phyloP scores from a whole-genome alignment of 371 early-diverging fungal species.

The Rhizomucor pusillus region DNA sequence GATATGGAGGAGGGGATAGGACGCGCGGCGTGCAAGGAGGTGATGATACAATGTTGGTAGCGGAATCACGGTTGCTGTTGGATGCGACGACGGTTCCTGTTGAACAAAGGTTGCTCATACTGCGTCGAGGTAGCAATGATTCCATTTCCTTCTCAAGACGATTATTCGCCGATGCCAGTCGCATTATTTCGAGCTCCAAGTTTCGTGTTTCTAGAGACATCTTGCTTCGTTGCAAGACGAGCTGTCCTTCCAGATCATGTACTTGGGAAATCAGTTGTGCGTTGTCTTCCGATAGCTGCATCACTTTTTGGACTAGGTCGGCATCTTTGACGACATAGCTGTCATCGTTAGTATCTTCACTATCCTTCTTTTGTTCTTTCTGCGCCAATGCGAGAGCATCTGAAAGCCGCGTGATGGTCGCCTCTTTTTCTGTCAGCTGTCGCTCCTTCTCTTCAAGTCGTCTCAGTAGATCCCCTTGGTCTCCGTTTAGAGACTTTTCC shows the following conservation, averaged over 20 bases:
- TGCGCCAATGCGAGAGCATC: neutral
- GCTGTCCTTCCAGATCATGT: slow-evolving; percentile 33
- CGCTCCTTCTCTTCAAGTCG: slow-evolving; percentile 6
- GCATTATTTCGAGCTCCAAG: slow-evolving; percentile 35
- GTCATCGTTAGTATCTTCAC: too few relatives aligned
- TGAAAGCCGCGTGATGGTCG: neutral
- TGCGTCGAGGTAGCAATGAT: slow-evolving; percentile 1
- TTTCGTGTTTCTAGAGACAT: too few relatives aligned
- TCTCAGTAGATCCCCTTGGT: neutral
- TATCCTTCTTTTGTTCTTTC: neutral
- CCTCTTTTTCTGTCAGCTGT: neutral
- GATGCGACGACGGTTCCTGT: neutral
- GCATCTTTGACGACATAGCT: neutral
- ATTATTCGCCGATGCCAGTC: slow-evolving; percentile 35
- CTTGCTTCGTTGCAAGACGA: slow-evolving; percentile 22
- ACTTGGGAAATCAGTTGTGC: slow-evolving; percentile 32
- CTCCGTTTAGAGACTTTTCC: slow-evolving; percentile 3
- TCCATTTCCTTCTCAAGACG: slow-evolving; percentile 47
- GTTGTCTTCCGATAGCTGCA: slow-evolving; percentile 29
- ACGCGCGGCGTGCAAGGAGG: slow-evolving; percentile 33
- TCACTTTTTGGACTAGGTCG: slow-evolving; percentile 1
- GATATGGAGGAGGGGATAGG: slow-evolving; percentile 21
- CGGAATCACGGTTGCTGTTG: neutral
- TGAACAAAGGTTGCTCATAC: neutral
- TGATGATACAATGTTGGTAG: neutral